Base-by-base conservation (phyloP, 2,329 filamentous ascomycete genomes). In the Epichloe hybrida region DNA sequence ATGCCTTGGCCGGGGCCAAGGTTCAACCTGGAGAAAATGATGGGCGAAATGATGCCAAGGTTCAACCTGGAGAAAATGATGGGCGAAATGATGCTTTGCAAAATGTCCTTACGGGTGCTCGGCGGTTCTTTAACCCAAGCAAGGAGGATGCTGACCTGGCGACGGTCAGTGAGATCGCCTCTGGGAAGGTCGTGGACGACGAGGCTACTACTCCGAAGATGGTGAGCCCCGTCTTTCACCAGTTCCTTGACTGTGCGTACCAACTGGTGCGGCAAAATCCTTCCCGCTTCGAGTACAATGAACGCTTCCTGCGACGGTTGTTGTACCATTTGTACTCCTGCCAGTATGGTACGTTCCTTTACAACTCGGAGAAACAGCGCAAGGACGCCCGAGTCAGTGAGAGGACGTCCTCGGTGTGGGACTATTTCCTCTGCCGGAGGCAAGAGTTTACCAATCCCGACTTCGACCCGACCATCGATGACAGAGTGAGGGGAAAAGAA, bases 341-440 rank as follows among this genome's bases (percentile, higher is more conserved):
- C 57, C 93, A 98, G 64, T 98, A 96, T 56, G 93, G 93, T 44
- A 96, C 91, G 0, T 98, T 98, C 64, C 74, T 98, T 5, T 95
- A 87, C 68, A 96, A 98, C 69, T 94, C 81, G 50, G 93, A 98
- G 65, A 93, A 89, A 61, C 86, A 95, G 60, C 83, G 93, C 3
- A 72, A 80, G 15, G 85, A 93, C 42, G 77, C 80, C 21, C 75
- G 73, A 31, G 81, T 86, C 1, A 72, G 74, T 39, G 82, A 89
- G 58, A 76, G 80, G 50, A 95, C 89, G 3, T 77, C 85, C 3
- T 95, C 88, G 21, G 93, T 96, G 1, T 98, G 93, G 93, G 86
- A 93, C 58, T 96, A 97, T 64, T 97, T 98, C 66, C 71, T 97
- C 7, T 81, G 85, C 42, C 80, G 90, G 11, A 82, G 79, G 56